These are phyloP conservation scores for Boletus barrowsii DNA, from an alignment of 768 basidiomycete genomes.

Conservation along the genomic window DNA sequence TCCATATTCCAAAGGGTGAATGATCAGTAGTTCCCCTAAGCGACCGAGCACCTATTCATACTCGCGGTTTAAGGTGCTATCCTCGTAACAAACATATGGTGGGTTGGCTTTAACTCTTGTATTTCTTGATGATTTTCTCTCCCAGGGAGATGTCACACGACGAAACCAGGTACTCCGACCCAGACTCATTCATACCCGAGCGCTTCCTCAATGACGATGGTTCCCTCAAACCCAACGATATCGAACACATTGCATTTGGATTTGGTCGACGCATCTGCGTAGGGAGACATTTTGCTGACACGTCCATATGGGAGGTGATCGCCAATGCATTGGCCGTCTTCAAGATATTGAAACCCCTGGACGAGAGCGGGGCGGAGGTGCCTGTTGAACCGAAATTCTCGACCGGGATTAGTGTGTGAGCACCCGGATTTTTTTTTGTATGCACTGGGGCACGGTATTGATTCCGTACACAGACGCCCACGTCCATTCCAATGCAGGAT, in stretches of 20 bases:
- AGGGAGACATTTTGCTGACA: constrained; percentile 22
- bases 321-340: constrained; percentile 8
- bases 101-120: background rate
- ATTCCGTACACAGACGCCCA: background rate
- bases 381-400: constrained; percentile 11
- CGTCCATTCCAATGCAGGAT: constrained; percentile 5
- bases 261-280: constrained; percentile 28
- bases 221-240: constrained; percentile 13
- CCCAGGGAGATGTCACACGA: constrained; percentile 16
- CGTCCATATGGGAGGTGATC: constrained; percentile 16
- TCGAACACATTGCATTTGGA: constrained; percentile 13
- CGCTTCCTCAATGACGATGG: constrained; percentile 34
- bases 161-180: constrained; percentile 32
- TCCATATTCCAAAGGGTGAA: constrained; percentile 44
- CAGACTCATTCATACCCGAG: constrained; percentile 37
- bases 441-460: background rate
- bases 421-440: background rate
- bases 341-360: background rate
- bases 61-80: constrained; percentile 1
- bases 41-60: background rate
- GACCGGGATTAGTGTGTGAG: constrained; percentile 12
- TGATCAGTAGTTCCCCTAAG: background rate
- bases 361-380: constrained; percentile 10
- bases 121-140: too few relatives aligned
- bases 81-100: constrained; percentile 9